Percentiles rank a stretch among this genome's conserved stretches.
Conservation (phyloP, 148 eudicot species). For the Rhododendron simsii region DNA sequence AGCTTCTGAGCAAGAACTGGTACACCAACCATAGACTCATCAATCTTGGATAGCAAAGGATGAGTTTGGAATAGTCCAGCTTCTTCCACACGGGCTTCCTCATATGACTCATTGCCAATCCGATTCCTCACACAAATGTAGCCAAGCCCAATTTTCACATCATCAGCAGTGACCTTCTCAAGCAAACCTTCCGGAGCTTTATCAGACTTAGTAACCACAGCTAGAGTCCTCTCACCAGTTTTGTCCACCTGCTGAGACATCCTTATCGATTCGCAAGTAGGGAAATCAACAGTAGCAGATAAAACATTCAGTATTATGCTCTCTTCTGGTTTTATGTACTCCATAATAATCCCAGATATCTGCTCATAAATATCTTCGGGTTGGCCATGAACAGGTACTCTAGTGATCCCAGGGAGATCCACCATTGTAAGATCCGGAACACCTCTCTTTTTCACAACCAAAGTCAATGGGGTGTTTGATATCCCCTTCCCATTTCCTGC, state of each 20-base stretch:
- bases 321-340: too few relatives aligned
- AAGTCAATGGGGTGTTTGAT: constrained; percentile 15
- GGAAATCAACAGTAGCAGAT: too few relatives aligned
- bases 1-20: constrained; percentile 49
- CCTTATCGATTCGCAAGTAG: too few relatives aligned
- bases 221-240: too few relatives aligned
- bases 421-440: constrained; percentile 53
- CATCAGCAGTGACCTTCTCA: too few relatives aligned
- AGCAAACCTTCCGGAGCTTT: too few relatives aligned
- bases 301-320: too few relatives aligned
- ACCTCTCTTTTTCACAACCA: constrained; percentile 17
- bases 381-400: constrained; percentile 43
- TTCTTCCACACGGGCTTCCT: constrained; percentile 14
- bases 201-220: too few relatives aligned
- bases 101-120: constrained; percentile 6
- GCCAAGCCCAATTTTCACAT: too few relatives aligned
- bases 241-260: too few relatives aligned
- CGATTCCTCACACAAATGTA: too few relatives aligned
- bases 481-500: not conserved
- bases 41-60: constrained; percentile 22
- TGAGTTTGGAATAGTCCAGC: constrained; percentile 4
- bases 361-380: constrained; percentile 49
- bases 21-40: constrained; percentile 43
- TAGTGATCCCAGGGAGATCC: constrained; percentile 46
- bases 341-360: too few relatives aligned